Evolutionary conservation across 805 yeast species (phyloP).

Genomic region (Saccharomyces paradoxus): DNA sequence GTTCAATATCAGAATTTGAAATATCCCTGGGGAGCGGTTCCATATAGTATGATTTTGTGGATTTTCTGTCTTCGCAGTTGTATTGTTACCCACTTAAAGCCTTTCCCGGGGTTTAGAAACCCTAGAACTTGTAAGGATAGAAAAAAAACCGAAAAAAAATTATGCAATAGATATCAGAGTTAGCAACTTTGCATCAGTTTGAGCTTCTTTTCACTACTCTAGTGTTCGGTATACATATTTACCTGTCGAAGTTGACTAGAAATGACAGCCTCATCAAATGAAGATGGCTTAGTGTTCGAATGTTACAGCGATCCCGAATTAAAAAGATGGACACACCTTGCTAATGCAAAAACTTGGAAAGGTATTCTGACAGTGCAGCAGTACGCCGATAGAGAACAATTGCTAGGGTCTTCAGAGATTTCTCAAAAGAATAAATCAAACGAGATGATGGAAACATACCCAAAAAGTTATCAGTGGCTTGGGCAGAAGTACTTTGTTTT

Average conservation of each 20-base stretch:
- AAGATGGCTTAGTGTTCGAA: constrained; percentile 11
- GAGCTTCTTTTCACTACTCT: neutral
- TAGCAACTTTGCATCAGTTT: neutral
- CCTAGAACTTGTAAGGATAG: neutral
- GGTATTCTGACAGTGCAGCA: constrained; percentile 28
- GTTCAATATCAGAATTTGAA: neutral
- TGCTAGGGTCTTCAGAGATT: constrained; percentile 25
- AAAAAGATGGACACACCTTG: constrained; percentile 31
- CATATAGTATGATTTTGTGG: neutral
- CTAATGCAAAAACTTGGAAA: constrained; percentile 32
- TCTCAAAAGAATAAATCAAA: constrained; percentile 15
- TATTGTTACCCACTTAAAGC: neutral
- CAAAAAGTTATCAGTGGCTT: constrained; percentile 16
- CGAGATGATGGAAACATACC: constrained; percentile 10
- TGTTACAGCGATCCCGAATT: constrained; percentile 27
- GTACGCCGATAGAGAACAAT: constrained; percentile 33
- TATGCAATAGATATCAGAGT: neutral
- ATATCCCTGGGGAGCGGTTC: neutral
- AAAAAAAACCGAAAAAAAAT: neutral
- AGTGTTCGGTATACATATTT: neutral
- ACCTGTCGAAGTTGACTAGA: neutral
- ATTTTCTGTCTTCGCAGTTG: neutral
- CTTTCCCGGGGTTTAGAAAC: neutral
- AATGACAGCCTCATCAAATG: neutral
- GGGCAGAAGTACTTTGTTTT: constrained; percentile 34